phyloP scores from a whole-genome alignment of 495 filamentous ascomycete species.

The Penicillium cinerascens region DNA sequence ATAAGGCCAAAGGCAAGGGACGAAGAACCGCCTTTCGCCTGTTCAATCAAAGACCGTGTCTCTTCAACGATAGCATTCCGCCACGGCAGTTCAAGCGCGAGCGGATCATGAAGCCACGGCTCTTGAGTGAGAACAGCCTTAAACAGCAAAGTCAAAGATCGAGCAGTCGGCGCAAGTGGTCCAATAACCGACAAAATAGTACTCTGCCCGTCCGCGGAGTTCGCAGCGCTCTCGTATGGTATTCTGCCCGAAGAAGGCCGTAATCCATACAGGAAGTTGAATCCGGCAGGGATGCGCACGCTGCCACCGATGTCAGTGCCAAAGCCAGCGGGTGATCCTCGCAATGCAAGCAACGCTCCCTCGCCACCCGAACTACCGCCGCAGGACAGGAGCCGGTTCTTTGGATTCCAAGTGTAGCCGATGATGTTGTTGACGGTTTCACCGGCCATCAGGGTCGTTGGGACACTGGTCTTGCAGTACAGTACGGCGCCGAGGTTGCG shows the following conservation, averaged over 20 bases:
- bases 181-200: slow-evolving; percentile 56
- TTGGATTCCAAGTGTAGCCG: slow-evolving; percentile 48
- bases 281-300: slow-evolving; percentile 63
- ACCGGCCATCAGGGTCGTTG: slow-evolving; percentile 56
- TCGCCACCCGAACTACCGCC: slow-evolving; percentile 64
- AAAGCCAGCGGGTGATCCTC: slow-evolving; percentile 53
- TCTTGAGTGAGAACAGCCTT: slow-evolving; percentile 51
- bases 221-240: slow-evolving; percentile 43
- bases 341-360: slow-evolving; percentile 53
- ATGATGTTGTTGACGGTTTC: slow-evolving; percentile 59
- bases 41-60: slow-evolving; percentile 39
- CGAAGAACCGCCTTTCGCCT: slow-evolving; percentile 21
- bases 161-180: slow-evolving; percentile 48
- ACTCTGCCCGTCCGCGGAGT: slow-evolving; percentile 58
- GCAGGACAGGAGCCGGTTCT: slow-evolving; percentile 44
- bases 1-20: slow-evolving; percentile 53
- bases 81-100: slow-evolving; percentile 62
- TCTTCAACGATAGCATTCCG: slow-evolving; percentile 48
- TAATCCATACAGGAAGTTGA: slow-evolving; percentile 59
- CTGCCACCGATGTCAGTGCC: slow-evolving; percentile 73
- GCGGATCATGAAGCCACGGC: slow-evolving; percentile 65
- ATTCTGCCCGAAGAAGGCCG: slow-evolving; percentile 44
- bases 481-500: slow-evolving; percentile 57
- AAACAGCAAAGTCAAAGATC: slow-evolving; percentile 50
- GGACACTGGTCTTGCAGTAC: slow-evolving; percentile 64